phyloP scores from a whole-genome alignment of 228 moss, liverwort and hornwort species.

The Sphagnum fallax region DNA sequence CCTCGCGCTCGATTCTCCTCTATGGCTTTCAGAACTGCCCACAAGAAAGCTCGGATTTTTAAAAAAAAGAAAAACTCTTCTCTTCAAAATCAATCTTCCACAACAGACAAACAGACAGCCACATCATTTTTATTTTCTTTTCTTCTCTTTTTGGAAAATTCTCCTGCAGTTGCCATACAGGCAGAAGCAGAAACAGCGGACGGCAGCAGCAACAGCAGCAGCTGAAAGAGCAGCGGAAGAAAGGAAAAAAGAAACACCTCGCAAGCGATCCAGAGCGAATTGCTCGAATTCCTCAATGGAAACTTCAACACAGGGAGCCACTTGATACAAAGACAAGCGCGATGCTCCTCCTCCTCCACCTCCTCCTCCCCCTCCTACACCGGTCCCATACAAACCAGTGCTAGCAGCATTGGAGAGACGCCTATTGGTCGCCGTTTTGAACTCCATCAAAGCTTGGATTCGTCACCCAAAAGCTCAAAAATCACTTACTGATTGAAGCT shows the following conservation, averaged over 20 bases:
- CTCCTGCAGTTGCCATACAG: not conserved
- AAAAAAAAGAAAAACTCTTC: not conserved
- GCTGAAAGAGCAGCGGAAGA: not conserved
- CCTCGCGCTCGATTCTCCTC: slow-evolving; percentile 74
- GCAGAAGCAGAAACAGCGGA: too few species aligned
- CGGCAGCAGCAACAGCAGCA: too few species aligned
- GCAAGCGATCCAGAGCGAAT: slow-evolving; percentile 77
- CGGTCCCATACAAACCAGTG: not conserved
- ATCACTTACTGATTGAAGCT: too few species aligned
- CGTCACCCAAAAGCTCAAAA: too few species aligned
- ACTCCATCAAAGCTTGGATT: slow-evolving; percentile 41
- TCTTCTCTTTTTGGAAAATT: not conserved
- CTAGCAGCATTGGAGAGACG: slow-evolving; percentile 7
- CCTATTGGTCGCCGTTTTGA: slow-evolving; percentile 33
- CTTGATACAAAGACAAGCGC: slow-evolving; percentile 71
- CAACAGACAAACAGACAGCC: too few species aligned
- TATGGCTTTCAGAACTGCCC: slow-evolving; percentile 62
- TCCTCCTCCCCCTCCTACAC: slow-evolving; percentile 18
- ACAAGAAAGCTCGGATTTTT: not conserved
- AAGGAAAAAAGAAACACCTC: slow-evolving; percentile 16
- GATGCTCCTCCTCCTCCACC: slow-evolving; percentile 21
- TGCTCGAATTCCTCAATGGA: slow-evolving; percentile 91
- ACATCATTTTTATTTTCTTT: not conserved
- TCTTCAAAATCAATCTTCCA: too few species aligned
- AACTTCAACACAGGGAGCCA: slow-evolving; percentile 53